Conservation (phyloP, 2,329 filamentous ascomycete genomes). For the Phyllosticta citrichinensis region DNA sequence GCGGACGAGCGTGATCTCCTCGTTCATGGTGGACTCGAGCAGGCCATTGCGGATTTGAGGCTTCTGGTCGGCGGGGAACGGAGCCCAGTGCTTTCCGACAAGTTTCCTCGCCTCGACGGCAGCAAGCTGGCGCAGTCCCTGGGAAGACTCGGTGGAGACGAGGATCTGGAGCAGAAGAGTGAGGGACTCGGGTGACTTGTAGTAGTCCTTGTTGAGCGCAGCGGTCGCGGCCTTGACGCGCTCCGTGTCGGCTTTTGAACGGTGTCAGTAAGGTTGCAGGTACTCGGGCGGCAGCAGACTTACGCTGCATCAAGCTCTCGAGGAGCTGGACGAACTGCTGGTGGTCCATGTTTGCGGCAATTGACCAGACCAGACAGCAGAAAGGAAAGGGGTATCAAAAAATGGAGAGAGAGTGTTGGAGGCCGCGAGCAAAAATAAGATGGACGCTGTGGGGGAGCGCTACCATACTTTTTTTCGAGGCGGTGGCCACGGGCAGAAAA, state of each 20-base stretch:
- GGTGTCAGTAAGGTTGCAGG: slow-evolving; percentile 23
- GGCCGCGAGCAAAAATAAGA: not conserved
- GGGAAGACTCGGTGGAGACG: slow-evolving; percentile 60
- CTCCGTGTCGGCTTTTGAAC: slow-evolving; percentile 58
- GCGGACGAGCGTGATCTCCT: slow-evolving; percentile 64
- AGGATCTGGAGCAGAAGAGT: slow-evolving; percentile 81
- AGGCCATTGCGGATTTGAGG: slow-evolving; percentile 70
- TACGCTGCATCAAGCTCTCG: slow-evolving; percentile 78
- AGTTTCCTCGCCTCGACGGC: slow-evolving; percentile 82
- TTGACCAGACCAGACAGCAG: slow-evolving; percentile 2
- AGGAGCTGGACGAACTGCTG: slow-evolving; percentile 79
- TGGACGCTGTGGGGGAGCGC: not conserved
- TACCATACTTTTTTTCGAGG: slow-evolving; percentile 6
- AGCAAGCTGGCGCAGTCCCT: slow-evolving; percentile 70
- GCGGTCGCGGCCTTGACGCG: slow-evolving; percentile 78
- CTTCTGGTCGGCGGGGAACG: slow-evolving; percentile 66
- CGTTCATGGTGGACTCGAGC: slow-evolving; percentile 71
- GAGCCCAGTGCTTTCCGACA: slow-evolving; percentile 76
- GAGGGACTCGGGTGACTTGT: slow-evolving; percentile 73
- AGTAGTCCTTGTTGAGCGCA: slow-evolving; percentile 87
- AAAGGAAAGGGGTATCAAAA: slow-evolving; percentile 8
- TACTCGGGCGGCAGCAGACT: slow-evolving; percentile 31
- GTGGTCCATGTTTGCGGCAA: slow-evolving; percentile 53
- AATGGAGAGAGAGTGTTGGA: slow-evolving; percentile 2
- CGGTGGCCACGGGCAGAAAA: slow-evolving; percentile 1